phyloP scores from a whole-genome alignment of 140 eudicot genomes.

The Senecio squalidus region DNA sequence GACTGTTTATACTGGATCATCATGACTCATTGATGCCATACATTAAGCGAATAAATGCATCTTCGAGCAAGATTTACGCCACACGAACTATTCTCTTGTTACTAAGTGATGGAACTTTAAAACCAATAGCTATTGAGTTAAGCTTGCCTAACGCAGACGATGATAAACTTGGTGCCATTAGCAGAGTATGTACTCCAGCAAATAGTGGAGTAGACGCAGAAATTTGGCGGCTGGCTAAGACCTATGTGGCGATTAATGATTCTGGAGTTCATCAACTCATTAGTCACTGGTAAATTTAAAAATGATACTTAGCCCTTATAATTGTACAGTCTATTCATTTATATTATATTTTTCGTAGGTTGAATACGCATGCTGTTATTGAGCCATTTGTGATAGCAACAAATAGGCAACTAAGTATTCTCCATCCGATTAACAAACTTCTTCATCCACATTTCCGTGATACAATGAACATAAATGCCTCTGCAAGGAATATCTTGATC shows the following conservation, averaged over 20 bases:
- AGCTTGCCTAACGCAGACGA: constrained; percentile 55
- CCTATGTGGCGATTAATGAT: constrained; percentile 52
- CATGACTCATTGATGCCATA: constrained; percentile 67
- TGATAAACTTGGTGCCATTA: constrained; percentile 38
- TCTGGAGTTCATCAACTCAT: constrained; percentile 60
- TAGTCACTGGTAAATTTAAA: constrained; percentile 50
- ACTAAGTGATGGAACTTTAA: constrained; percentile 44
- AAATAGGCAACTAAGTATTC: constrained; percentile 64
- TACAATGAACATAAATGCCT: constrained; percentile 69
- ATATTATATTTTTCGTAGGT: constrained; percentile 25
- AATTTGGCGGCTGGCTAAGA: constrained; percentile 63
- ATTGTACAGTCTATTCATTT: too few species aligned
- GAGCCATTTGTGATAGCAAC: constrained; percentile 82
- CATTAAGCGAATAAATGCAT: constrained; percentile 40
- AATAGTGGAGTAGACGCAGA: constrained; percentile 43
- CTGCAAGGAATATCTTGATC: constrained; percentile 53
- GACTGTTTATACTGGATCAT: constrained; percentile 54
- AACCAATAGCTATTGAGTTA: constrained; percentile 59
- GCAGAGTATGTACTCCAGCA: constrained; percentile 48
- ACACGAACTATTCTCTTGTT: constrained; percentile 52
- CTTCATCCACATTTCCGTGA: constrained; percentile 63
- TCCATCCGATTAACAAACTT: constrained; percentile 81
- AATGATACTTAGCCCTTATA: not conserved
- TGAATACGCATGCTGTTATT: constrained; percentile 56
- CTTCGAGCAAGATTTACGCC: constrained; percentile 53